Conservation (phyloP, 805 yeast genomes). For the Suhomyces kilbournensis region DNA sequence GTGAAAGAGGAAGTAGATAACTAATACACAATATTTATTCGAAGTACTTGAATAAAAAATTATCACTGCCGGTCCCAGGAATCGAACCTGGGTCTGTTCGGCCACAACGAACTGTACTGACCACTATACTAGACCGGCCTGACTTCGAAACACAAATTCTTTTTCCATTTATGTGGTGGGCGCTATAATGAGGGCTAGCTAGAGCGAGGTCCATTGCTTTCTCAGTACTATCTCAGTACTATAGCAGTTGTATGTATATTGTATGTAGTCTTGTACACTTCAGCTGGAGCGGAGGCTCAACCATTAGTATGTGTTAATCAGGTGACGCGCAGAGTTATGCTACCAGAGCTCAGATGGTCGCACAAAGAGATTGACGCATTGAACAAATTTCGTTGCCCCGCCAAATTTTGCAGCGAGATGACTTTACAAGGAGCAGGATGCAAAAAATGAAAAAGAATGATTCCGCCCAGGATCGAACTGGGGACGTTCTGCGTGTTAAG, state of each 20-base stretch:
- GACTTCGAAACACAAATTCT: not conserved
- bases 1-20: not conserved
- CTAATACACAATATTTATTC: not conserved
- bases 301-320: too few species aligned
- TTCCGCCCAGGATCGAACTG: slow-evolving; percentile 99
- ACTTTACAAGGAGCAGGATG: not conserved
- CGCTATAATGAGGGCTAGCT: too few species aligned
- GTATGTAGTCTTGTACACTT: too few species aligned
- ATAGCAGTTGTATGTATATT: too few species aligned
- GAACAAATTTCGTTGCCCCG: not conserved
- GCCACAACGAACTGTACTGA: slow-evolving; percentile 18
- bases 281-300: too few species aligned
- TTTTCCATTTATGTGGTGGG: not conserved
- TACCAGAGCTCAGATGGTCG: too few species aligned
- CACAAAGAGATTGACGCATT: too few species aligned
- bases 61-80: slow-evolving; percentile 19
- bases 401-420: not conserved
- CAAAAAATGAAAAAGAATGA: slow-evolving; percentile 40
- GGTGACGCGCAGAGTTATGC: too few species aligned
- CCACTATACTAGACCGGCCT: slow-evolving; percentile 17
- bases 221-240: too few species aligned
- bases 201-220: too few species aligned
- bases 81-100: slow-evolving; percentile 18
- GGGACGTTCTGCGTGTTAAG: slow-evolving; percentile 99
- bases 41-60: too few species aligned